These are phyloP conservation scores for Aciculoconidium aculeatum DNA, from an alignment of 805 yeast species.

Conservation along the genomic window DNA sequence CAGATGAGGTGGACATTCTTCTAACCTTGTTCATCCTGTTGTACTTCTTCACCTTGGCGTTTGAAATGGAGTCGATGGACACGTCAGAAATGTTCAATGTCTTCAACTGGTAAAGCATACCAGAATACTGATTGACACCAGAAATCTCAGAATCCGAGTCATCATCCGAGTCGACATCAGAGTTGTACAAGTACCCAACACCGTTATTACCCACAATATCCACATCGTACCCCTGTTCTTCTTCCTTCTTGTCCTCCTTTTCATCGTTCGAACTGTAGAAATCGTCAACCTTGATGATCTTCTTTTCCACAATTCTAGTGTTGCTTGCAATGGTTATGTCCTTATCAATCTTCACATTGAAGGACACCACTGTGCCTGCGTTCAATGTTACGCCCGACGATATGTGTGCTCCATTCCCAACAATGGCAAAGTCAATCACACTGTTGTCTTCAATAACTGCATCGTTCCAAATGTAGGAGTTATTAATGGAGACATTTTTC, in stretches of 20 bases:
- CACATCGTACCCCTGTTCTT: conserved; percentile 8
- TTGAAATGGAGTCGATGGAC: conserved; percentile 49
- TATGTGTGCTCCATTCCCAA: conserved; percentile 61
- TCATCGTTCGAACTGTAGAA: conserved; percentile 22
- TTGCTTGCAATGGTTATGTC: conserved; percentile 43
- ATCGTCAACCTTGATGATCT: conserved; percentile 35
- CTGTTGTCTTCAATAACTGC: conserved; percentile 64
- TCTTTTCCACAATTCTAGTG: conserved; percentile 47
- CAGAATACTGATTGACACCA: conserved; percentile 27
- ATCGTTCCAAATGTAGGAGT: conserved; percentile 86
- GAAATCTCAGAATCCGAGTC: conserved; percentile 35
- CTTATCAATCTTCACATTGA: conserved; percentile 59
- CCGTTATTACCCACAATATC: conserved; percentile 46
- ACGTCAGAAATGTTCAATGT: conserved; percentile 51
- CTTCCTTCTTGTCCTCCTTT: conserved; percentile 16
- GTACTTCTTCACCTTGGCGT: conserved; percentile 35
- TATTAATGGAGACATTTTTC: conserved; percentile 58
- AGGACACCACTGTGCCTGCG: conserved; percentile 78
- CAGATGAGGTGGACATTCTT: conserved; percentile 31
- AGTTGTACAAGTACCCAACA: conserved; percentile 43
- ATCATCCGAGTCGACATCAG: conserved; percentile 34
- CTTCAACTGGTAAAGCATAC: conserved; percentile 43
- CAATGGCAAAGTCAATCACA: conserved; percentile 53
- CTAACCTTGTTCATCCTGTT: conserved; percentile 23
- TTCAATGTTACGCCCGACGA: conserved; percentile 46